A percentile compares a stretch with the other conserved stretches of the same genome.
These are phyloP conservation scores for Annulohypoxylon moriforme DNA, from an alignment of 495 filamentous ascomycete genomes.

Conservation along the genomic window DNA sequence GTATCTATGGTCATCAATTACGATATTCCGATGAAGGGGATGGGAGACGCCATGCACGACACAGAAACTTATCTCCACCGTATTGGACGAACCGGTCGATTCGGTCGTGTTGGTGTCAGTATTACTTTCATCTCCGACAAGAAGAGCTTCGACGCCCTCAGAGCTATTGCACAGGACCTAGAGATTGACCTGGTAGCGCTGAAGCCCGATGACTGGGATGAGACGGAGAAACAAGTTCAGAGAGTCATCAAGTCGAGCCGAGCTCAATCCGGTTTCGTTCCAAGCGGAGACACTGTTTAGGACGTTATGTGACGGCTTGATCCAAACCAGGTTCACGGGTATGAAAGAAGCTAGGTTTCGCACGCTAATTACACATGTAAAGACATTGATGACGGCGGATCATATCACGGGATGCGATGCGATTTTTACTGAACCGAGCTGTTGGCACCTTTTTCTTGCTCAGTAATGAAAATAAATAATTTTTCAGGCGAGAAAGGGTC, in stretches of 20 bases:
- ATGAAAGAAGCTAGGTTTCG: background rate
- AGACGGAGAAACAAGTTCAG: slow-evolving; percentile 83
- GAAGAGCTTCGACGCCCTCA: slow-evolving; percentile 78
- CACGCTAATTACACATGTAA: slow-evolving; percentile 10
- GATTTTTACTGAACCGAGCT: background rate
- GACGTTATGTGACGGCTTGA: background rate
- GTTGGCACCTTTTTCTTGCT: slow-evolving; percentile 4
- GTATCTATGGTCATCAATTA: slow-evolving; percentile 99
- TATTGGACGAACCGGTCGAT: slow-evolving; percentile 96
- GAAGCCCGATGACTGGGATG: slow-evolving; percentile 79
- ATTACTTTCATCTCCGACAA: slow-evolving; percentile 90
- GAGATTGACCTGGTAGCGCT: slow-evolving; percentile 64
- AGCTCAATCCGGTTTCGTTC: slow-evolving; percentile 70
- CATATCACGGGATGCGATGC: slow-evolving; percentile 4
- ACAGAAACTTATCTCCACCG: slow-evolving; percentile 96
- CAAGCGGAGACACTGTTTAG: slow-evolving; percentile 43
- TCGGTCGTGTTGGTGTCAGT: slow-evolving; percentile 95
- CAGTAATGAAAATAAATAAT: slow-evolving; percentile 18
- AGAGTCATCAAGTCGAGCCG: slow-evolving; percentile 83
- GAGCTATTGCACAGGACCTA: slow-evolving; percentile 79
- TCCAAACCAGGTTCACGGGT: slow-evolving; percentile 5
- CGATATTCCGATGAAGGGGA: slow-evolving; percentile 72
- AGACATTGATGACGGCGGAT: background rate
- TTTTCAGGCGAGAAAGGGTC: slow-evolving; percentile 17
- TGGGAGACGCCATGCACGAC: slow-evolving; percentile 69